Percentiles rank a stretch among this genome's conserved stretches.
Evolutionary conservation across 2,329 filamentous ascomycete genomes (phyloP).

Genomic region (Dactylellina cionopaga): DNA sequence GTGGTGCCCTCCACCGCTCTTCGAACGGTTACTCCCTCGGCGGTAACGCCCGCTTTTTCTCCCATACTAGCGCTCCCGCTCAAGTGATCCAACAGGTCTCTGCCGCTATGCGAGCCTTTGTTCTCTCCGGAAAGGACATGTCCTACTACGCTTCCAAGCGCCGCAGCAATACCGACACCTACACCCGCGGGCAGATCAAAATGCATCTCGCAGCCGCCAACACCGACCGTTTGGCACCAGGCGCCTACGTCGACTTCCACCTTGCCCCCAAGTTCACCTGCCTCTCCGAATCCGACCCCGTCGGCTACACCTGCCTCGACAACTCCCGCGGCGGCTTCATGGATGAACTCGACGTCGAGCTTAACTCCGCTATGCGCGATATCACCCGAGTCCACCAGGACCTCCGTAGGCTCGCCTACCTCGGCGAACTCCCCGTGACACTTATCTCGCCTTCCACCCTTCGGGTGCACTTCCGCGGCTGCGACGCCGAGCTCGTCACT

Average conservation of each 20-base stretch:
- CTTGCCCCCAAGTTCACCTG: slow-evolving; percentile 90
- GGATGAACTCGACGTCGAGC: slow-evolving; percentile 85
- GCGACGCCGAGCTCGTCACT: slow-evolving; percentile 84
- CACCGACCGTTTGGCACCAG: slow-evolving; percentile 65
- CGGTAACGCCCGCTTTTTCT: slow-evolving; percentile 79
- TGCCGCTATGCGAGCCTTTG: slow-evolving; percentile 88
- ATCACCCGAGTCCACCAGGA: slow-evolving; percentile 82
- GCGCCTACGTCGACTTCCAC: slow-evolving; percentile 87
- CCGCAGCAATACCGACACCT: slow-evolving; percentile 75
- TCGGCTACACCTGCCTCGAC: slow-evolving; percentile 72
- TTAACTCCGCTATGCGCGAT: slow-evolving; percentile 85
- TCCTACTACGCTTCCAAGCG: slow-evolving; percentile 80
- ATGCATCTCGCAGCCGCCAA: slow-evolving; percentile 62
- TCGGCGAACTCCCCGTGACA: slow-evolving; percentile 85
- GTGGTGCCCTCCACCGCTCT: slow-evolving; percentile 82
- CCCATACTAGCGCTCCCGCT: slow-evolving; percentile 84
- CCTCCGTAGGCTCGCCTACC: slow-evolving; percentile 75
- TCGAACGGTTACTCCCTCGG: slow-evolving; percentile 85
- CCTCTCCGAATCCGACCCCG: slow-evolving; percentile 73
- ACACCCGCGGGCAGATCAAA: slow-evolving; percentile 73
- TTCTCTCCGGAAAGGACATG: slow-evolving; percentile 87
- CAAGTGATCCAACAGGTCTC: slow-evolving; percentile 91
- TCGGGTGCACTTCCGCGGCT: slow-evolving; percentile 88
- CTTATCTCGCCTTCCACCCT: slow-evolving; percentile 73
- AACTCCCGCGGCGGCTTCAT: slow-evolving; percentile 76